Evolutionary conservation across 2,329 filamentous ascomycete species (phyloP), one percentile per base, ranked within the genome.

Genomic region (Ophiosphaerella narmari): DNA sequence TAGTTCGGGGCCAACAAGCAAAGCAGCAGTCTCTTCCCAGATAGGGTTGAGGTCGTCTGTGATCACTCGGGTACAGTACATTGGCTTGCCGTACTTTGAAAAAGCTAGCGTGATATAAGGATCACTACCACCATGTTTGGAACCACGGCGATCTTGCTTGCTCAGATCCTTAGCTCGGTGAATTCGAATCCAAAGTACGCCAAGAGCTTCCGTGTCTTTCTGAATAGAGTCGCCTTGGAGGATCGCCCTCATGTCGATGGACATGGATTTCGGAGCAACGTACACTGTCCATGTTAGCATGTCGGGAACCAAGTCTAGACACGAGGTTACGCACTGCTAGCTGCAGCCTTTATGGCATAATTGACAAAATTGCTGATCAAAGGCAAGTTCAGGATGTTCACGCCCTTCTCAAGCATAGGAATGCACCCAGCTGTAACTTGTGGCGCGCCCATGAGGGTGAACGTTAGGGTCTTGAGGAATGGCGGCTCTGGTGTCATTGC

Each of bases 331-430:
- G 62, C 65, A 68, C 65, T 72, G 67, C 86, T 89, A 2, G 89
- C 88, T 0, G 92, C 91, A 0, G 94, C 86, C 33, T 86, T 86
- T 62, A 97, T 96, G 5, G 93, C 91, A 76, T 92, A 96, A 74
- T 97, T 96, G 73, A 97, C 93, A 68, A 99, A 97, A 65, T 95
- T 95, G 12, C 90, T 95, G 63, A 97, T 97, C 33, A 97, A 74
- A 0, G 93, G 93, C 8, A 97, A 77, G 62, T 97, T 96, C 23
- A 97, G 78, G 39, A 97, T 86, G 61, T 97, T 97, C 53, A 95
- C 86, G 2, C 91, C 93, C 58, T 86, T 88, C 69, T 94, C 86
- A n/a, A 97, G 74, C 87, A 97, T 94, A 0, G 94, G 94, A 12
- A 91, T 87, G 67, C 93, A 97, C 1, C 91, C 90, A 13, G 92